A percentile compares a stretch with the other conserved stretches of the same genome.
Evolutionary conservation across 106 monocot species (phyloP).

Genomic region (Narthecium ossifragum): DNA sequence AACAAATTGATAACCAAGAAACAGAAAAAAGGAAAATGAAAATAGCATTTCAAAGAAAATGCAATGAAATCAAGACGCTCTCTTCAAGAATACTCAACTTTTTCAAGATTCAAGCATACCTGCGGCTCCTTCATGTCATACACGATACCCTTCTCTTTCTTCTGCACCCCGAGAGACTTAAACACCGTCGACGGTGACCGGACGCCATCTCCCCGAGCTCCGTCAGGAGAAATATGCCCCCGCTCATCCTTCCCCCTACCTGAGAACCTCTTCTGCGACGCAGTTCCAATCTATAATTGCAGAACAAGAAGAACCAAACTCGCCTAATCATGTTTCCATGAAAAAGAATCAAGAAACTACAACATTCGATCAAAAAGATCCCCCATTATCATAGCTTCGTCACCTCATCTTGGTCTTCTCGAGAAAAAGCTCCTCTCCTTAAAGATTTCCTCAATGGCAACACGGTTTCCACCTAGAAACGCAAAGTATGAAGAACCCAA

Average conservation of each 20-base stretch:
- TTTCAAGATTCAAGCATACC: conserved; percentile 13
- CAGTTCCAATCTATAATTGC: conserved; percentile 24
- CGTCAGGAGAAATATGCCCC: too few relatives aligned
- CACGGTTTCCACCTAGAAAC: too few relatives aligned
- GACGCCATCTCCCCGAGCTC: too few relatives aligned
- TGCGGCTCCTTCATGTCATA: conserved; percentile 58
- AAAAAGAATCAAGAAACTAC: background rate
- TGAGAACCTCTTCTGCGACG: conserved; percentile 26
- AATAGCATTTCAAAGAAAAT: too few relatives aligned
- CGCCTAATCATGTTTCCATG: background rate
- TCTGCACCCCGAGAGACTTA: conserved; percentile 40
- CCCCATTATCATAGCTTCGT: background rate
- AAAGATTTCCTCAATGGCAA: background rate
- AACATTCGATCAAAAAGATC: too few relatives aligned
- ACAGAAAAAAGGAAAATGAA: too few relatives aligned
- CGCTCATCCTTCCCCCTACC: conserved; percentile 25
- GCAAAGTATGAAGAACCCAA: background rate
- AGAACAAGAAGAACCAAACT: background rate
- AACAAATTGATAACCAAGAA: too few relatives aligned
- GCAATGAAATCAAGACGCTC: too few relatives aligned
- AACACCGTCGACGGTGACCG: conserved; percentile 26
- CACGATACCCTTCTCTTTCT: conserved; percentile 43
- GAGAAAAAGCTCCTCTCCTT: background rate
- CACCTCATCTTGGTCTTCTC: background rate
- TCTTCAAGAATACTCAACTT: too few relatives aligned